A percentile compares a stretch with the other conserved stretches of the same genome.
phyloP scores from a whole-genome alignment of 2,329 filamentous ascomycete genomes.

The Rhinocladiella similis region DNA sequence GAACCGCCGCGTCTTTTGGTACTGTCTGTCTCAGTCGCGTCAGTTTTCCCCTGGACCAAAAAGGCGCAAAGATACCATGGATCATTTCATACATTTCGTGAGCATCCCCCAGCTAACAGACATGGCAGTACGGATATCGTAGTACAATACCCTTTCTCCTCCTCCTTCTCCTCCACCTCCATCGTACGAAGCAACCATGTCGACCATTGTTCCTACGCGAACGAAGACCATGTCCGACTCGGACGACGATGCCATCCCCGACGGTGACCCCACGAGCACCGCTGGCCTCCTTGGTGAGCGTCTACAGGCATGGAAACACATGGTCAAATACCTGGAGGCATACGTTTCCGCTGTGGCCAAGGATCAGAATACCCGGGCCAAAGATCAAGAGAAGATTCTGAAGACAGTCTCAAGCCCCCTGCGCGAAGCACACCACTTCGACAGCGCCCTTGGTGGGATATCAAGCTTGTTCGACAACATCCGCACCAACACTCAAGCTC shows the following conservation, averaged over 20 bases:
- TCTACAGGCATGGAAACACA: constrained; percentile 93
- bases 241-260: constrained; percentile 61
- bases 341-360: constrained; percentile 86
- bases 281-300: constrained; percentile 82
- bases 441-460: constrained; percentile 82
- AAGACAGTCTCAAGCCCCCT: constrained; percentile 89
- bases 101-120: constrained; percentile 7
- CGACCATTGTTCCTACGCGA: constrained; percentile 16
- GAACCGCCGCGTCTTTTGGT: too few relatives aligned
- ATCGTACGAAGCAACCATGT: constrained; percentile 18
- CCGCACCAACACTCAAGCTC: constrained; percentile 81
- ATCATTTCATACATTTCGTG: not conserved
- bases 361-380: constrained; percentile 78
- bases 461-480: constrained; percentile 93
- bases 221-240: constrained; percentile 31
- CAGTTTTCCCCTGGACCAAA: not conserved
- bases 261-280: constrained; percentile 66
- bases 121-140: constrained; percentile 15
- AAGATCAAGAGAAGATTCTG: constrained; percentile 92
- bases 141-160: constrained; percentile 11
- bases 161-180: constrained; percentile 9
- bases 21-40: not conserved
- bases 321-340: constrained; percentile 85
- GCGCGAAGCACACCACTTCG: constrained; percentile 89
- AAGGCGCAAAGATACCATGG: too few relatives aligned